Evolutionary conservation across 2,329 filamentous ascomycete genomes (phyloP).

Genomic region (Monosporascus sp.): DNA sequence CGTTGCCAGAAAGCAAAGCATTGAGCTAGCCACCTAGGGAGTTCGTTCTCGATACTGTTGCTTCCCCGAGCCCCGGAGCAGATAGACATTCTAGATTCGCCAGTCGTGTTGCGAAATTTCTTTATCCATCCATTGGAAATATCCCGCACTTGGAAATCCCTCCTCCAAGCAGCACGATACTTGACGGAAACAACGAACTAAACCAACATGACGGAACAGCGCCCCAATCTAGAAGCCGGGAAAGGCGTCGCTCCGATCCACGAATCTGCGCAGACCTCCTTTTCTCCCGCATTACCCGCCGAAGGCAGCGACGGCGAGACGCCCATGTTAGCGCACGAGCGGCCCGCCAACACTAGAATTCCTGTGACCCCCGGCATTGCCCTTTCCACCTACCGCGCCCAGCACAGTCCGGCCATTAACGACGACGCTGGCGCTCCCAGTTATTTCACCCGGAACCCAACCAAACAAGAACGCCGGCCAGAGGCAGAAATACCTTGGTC

Average conservation of each 20-base stretch:
- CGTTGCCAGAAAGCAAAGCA: background rate
- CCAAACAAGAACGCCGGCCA: constrained; percentile 14
- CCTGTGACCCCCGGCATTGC: constrained; percentile 38
- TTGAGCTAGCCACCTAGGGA: background rate
- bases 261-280: constrained; percentile 12
- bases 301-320: constrained; percentile 7
- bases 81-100: no score
- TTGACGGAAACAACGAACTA: constrained; percentile 6
- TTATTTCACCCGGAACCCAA: constrained; percentile 28
- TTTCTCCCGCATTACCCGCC: constrained; percentile 7
- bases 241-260: constrained; percentile 5
- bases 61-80: no score
- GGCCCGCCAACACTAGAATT: constrained; percentile 27
- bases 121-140: no score
- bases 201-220: constrained; percentile 19
- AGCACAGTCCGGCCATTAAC: constrained; percentile 11
- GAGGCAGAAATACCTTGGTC: constrained; percentile 18
- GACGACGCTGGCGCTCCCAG: constrained; percentile 14
- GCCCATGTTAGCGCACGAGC: constrained; percentile 29
- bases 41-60: no score
- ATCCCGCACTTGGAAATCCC: no score
- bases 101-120: no score
- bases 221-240: constrained; percentile 1
- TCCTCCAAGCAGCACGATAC: no score
- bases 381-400: constrained; percentile 24